Percentiles rank a stretch among this genome's conserved stretches.
These are phyloP conservation scores for Allantophomopsis lycopodina DNA, from an alignment of 2,329 filamentous ascomycete genomes.

Conservation along the genomic window DNA sequence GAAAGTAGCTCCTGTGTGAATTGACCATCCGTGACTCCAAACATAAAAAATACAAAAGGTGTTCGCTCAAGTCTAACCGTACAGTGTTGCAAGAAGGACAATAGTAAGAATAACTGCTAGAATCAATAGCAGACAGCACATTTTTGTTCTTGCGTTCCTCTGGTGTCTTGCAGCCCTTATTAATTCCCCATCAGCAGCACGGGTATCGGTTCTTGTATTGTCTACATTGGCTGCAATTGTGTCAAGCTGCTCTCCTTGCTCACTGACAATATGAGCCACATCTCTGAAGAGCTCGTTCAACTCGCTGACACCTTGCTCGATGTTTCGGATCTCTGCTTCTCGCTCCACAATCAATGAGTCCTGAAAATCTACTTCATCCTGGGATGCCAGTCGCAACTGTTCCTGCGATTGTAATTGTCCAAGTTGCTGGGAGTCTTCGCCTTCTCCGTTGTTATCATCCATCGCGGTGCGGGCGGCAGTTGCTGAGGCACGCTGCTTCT, in stretches of 20 bases:
- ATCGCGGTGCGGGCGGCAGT: slow-evolving; percentile 71
- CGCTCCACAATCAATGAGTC: slow-evolving; percentile 92
- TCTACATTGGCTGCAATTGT: slow-evolving; percentile 84
- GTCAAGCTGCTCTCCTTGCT: slow-evolving; percentile 82
- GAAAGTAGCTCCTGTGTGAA: no score
- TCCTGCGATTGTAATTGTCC: slow-evolving; percentile 55
- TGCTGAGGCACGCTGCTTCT: slow-evolving; percentile 82
- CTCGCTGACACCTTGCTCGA: slow-evolving; percentile 91
- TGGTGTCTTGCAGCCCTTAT: slow-evolving; percentile 82
- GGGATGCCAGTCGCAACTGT: slow-evolving; percentile 68
- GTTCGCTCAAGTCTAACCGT: no score
- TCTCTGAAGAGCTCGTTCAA: slow-evolving; percentile 94
- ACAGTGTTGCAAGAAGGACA: slow-evolving; percentile 55
- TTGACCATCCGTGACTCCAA: no score
- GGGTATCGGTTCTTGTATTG: slow-evolving; percentile 66
- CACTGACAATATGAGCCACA: slow-evolving; percentile 91
- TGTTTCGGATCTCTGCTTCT: slow-evolving; percentile 92
- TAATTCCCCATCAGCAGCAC: slow-evolving; percentile 75
- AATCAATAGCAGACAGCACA: slow-evolving; percentile 82
- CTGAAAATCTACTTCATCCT: slow-evolving; percentile 96
- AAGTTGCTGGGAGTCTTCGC: slow-evolving; percentile 27
- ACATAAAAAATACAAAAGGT: no score
- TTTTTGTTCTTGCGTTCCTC: slow-evolving; percentile 88
- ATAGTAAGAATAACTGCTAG: slow-evolving; percentile 80
- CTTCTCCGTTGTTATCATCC: slow-evolving; percentile 35